Percentiles rank a stretch among this genome's conserved stretches.
Conservation (phyloP, 805 yeast genomes). For the Teunomyces gatunensis region DNA sequence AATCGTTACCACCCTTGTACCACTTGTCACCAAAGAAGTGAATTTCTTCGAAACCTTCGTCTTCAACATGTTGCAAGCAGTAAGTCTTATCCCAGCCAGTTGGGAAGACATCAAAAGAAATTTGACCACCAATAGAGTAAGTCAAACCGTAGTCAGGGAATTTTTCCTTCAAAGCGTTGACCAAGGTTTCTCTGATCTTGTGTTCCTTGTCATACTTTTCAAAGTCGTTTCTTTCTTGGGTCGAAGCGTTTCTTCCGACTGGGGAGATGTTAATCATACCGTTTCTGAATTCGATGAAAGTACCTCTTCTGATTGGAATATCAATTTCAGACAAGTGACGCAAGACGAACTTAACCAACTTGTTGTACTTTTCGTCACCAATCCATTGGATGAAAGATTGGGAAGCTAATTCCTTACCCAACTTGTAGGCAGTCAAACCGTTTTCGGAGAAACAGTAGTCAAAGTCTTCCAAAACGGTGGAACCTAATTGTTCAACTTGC, state of each 20-base stretch:
- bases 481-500: conserved; percentile 95
- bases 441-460: conserved; percentile 97
- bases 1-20: conserved; percentile 97
- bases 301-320: conserved; percentile 96
- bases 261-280: conserved; percentile 99
- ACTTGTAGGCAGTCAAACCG: conserved; percentile 95
- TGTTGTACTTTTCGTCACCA: conserved; percentile 92
- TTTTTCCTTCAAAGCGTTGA: conserved; percentile 74
- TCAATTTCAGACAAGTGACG: conserved; percentile 83
- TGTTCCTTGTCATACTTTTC: conserved; percentile 80
- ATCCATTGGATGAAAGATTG: conserved; percentile 94
- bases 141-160: conserved; percentile 86
- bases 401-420: conserved; percentile 82
- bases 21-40: conserved; percentile 99
- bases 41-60: conserved; percentile 80
- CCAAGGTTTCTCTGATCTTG: conserved; percentile 82
- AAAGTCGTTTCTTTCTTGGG: conserved; percentile 88
- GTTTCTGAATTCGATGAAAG: conserved; percentile 97
- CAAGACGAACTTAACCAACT: conserved; percentile 80
- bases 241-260: conserved; percentile 96
- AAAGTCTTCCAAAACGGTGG: conserved; percentile 68
- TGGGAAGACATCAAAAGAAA: conserved; percentile 99
- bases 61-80: conserved; percentile 87
- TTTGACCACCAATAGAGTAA: conserved; percentile 98
- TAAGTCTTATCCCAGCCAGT: conserved; percentile 99